Evolutionary conservation across 1,284 basidiomycete species (phyloP), one percentile per base, ranked within the genome.

Genomic region (Cryptococcus wingfieldii): DNA sequence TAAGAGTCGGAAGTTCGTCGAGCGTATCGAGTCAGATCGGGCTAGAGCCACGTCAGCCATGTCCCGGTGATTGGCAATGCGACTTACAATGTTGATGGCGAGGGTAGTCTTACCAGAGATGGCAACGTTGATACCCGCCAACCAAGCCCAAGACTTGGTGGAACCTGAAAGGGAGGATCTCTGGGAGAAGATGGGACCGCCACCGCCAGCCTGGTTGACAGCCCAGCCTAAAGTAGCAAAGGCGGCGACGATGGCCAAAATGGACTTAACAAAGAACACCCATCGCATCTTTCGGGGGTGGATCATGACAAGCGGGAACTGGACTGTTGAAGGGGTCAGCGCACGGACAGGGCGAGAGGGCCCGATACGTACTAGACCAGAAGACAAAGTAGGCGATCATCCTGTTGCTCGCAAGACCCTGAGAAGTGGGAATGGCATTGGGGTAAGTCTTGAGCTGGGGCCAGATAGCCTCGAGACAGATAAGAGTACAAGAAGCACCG

Each of bases 401-500:
- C 50, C 83, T 83, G 50, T 80, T 78, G 5, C 83, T 84, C 4
- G 86, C 87, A 51, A 89, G 85, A 57, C 84, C 79, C 23, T 83
- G 80, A 28, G 74, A 76, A 3, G 75, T 75, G 14, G 86, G 76
- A 9, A 90, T 78, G 50, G 79, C 79, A 65, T 90, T 89, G 0
- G 82, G 84, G 18, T 87, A 72, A 34, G 72, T 80, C 2, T 80
- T 81, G 50, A 84, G 78, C 0, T 84, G 84, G 0, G 88, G 88
- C 86, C 87, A 89, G 50, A 89, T 87, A 2, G 87, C 85, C 70
- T 87, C 86, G 43, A 89, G 77, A 83, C 88, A 88, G 77, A 70
- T 65, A 31, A 65, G 50, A 54, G 65, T 67, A 42, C 66, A 69
- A 4, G 60, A 67, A 10, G 62, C 62, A n/a, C 61, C 63, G 54